phyloP scores from a whole-genome alignment of 192 early-diverging fungal species.

The Lunasporangiospora selenospora region DNA sequence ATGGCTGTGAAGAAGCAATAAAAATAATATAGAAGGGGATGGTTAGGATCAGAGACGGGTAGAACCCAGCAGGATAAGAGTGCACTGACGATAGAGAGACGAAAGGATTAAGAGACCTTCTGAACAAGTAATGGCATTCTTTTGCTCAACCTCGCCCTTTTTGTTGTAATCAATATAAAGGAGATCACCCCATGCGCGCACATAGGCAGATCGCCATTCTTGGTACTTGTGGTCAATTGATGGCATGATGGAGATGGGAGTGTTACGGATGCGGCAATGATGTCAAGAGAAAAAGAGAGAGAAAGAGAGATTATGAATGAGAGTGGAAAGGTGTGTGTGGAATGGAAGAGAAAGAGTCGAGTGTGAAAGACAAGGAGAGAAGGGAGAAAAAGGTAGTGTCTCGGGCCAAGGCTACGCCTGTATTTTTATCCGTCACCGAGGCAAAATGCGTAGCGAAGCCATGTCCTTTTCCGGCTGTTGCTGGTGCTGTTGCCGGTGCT shows the following conservation, averaged over 20 bases:
- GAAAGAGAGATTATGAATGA: not conserved
- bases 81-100: no score
- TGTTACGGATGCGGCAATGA: not conserved
- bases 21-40: not conserved
- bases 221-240: slow-evolving; percentile 33
- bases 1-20: slow-evolving; percentile 18
- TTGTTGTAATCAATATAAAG: slow-evolving; percentile 63
- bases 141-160: slow-evolving; percentile 50
- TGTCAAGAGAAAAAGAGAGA: not conserved
- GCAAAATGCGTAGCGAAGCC: no score
- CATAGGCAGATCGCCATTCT: slow-evolving; percentile 47
- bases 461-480: no score
- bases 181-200: slow-evolving; percentile 54
- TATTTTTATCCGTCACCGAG: no score
- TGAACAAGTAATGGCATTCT: slow-evolving; percentile 57
- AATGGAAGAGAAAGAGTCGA: not conserved
- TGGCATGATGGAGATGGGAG: slow-evolving; percentile 17
- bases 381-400: not conserved
- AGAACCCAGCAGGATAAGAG: no score
- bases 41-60: no score
- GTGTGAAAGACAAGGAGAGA: not conserved
- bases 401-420: no score
- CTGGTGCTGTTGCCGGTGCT: no score
- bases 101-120: no score
- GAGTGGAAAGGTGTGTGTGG: not conserved